Evolutionary conservation across 192 early-diverging fungal genomes (phyloP), one percentile per base, ranked within the genome.

Genomic region (Entophlyctis luteolus): DNA sequence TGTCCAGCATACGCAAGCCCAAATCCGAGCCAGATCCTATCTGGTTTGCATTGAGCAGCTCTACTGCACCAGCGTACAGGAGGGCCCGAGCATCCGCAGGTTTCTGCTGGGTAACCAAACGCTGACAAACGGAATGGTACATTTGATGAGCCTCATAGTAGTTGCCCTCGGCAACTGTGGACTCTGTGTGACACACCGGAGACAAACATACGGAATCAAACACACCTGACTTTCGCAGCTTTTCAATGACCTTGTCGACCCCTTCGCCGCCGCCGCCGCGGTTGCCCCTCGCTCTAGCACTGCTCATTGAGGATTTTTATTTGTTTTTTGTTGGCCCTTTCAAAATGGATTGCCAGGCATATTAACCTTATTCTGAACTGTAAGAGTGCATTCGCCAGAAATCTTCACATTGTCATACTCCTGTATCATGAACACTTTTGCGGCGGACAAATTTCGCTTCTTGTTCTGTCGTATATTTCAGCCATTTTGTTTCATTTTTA

Each of bases 91-190:
- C 91, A 37, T 87, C 82, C 34, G 73, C 75, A 69, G 84, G 79
- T 68, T 92, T 91, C 36, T 92, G 84, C 60, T 94, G 91, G 72
- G 94, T 95, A n/a, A 94, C 46, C 4, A 18, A 90, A 85, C 90
- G 76, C 78, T 89, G 87, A 70, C 88, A 89, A 14, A 96, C 88
- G 37, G 95, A 94, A 38, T 93, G 90, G 75, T 94, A 90, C 91
- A 96, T 95, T 73, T 98, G 95, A 72, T 98, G 93, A 1, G 93
- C 92, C 72, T 96, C 95, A 80, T 98, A 98, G 80, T 94, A 96
- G 78, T 95, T 93, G 36, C 90, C 92, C 67, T 81, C 79, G 4
- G 5, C 33, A 53, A 39, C 62, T 46, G 48, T 34, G n/a, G 6
- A 20, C 5, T 52, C 5, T 16, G 28, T 20, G 10, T 10, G 10